These are phyloP conservation scores for Xerocomellus amylosporus DNA, from an alignment of 768 basidiomycete species.

Conservation along the genomic window DNA sequence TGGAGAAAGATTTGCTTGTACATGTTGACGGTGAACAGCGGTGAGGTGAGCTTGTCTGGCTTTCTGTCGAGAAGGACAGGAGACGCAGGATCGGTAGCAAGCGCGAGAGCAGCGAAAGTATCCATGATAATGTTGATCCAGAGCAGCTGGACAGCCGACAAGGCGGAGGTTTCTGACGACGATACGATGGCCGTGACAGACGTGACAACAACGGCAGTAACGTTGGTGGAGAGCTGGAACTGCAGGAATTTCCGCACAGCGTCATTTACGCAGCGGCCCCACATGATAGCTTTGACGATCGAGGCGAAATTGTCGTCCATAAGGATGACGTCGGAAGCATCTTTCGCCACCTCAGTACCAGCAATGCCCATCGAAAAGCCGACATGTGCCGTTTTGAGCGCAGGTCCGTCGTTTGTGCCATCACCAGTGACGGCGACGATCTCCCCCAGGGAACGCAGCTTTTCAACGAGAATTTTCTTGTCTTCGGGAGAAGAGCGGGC, in stretches of 20 bases:
- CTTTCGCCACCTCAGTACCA: slow-evolving; percentile 98
- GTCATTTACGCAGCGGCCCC: slow-evolving; percentile 99
- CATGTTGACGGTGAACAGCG: slow-evolving; percentile 91
- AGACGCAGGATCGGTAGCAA: slow-evolving; percentile 94
- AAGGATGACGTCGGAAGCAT: slow-evolving; percentile 97
- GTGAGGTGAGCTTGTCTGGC: slow-evolving; percentile 86
- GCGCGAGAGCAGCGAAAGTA: slow-evolving; percentile 94
- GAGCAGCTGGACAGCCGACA: slow-evolving; percentile 92
- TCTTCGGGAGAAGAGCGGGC: slow-evolving; percentile 97
- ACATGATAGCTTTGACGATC: slow-evolving; percentile 97
- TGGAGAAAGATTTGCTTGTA: slow-evolving; percentile 94
- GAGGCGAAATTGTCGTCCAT: slow-evolving; percentile 98
- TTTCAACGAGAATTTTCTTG: slow-evolving; percentile 91
- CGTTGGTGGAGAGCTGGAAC: slow-evolving; percentile 92
- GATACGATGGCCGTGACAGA: slow-evolving; percentile 89
- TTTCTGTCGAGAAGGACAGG: slow-evolving; percentile 78
- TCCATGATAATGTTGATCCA: slow-evolving; percentile 99
- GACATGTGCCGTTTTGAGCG: slow-evolving; percentile 92
- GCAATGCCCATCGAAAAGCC: slow-evolving; percentile 97
- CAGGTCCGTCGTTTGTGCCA: slow-evolving; percentile 97
- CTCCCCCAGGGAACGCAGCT: slow-evolving; percentile 80
- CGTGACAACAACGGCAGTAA: slow-evolving; percentile 93
- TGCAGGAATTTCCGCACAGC: slow-evolving; percentile 96
- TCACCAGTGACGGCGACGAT: slow-evolving; percentile 96
- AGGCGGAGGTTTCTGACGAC: slow-evolving; percentile 69